Percentiles rank a stretch among this genome's conserved stretches.
Evolutionary conservation across 768 basidiomycete genomes (phyloP).

Genomic region (Epithele typhae): DNA sequence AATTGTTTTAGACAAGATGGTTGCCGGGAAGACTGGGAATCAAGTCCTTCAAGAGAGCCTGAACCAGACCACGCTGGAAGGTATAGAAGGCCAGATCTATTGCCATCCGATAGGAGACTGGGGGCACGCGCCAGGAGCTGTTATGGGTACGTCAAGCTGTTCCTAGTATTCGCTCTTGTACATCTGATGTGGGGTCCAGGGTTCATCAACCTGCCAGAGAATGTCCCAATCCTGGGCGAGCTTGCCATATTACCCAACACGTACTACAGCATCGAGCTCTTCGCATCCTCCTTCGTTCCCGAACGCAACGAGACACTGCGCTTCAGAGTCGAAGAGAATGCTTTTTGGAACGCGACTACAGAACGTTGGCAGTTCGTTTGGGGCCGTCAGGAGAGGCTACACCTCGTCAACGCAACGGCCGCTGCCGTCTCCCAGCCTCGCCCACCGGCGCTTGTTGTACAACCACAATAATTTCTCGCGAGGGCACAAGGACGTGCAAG

Average conservation of each 20-base stretch:
- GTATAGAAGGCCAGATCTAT: conserved; percentile 45
- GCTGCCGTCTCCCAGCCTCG: not conserved
- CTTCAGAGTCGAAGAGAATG: conserved; percentile 43
- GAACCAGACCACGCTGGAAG: conserved; percentile 41
- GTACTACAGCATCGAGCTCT: conserved; percentile 52
- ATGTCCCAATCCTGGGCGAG: conserved; percentile 45
- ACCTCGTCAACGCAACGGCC: conserved; percentile 33
- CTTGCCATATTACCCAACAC: conserved; percentile 44
- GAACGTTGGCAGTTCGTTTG: conserved; percentile 44
- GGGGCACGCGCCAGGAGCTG: conserved; percentile 49
- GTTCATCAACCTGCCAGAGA: conserved; percentile 39
- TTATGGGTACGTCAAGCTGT: conserved; percentile 36
- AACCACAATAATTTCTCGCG: conserved; percentile 2
- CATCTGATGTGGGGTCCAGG: conserved; percentile 23
- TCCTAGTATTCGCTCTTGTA: too few species aligned
- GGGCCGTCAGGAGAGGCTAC: conserved; percentile 45
- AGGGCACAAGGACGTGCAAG: not conserved
- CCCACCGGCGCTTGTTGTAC: conserved; percentile 4
- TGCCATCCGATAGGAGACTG: conserved; percentile 54
- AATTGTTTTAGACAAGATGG: conserved; percentile 41
- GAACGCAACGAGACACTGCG: conserved; percentile 45
- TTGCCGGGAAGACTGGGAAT: conserved; percentile 43
- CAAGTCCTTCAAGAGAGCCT: conserved; percentile 37
- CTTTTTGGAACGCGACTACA: conserved; percentile 35
- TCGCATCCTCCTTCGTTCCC: conserved; percentile 43